Percentiles rank a stretch among this genome's conserved stretches.
Conservation (phyloP, 768 basidiomycete species). For the Suillus cothurnatus region DNA sequence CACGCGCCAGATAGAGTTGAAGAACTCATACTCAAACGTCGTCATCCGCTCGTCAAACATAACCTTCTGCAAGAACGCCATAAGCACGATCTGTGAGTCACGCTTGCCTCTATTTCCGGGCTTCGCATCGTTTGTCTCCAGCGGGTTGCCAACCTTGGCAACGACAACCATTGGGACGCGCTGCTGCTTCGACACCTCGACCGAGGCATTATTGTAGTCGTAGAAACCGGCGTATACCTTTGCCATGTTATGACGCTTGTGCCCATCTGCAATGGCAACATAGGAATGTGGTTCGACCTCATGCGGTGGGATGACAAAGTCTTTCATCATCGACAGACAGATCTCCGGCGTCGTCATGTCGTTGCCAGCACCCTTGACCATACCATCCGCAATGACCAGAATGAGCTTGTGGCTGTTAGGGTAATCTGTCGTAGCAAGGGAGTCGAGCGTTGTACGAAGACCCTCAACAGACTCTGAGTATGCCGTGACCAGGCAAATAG, state of each 20-base stretch:
- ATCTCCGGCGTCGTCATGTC: conserved; percentile 91
- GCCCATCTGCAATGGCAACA: conserved; percentile 99
- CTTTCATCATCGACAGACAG: conserved; percentile 95
- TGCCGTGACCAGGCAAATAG: conserved; percentile 95
- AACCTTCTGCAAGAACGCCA: conserved; percentile 98
- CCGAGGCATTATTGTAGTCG: conserved; percentile 87
- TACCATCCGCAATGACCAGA: conserved; percentile 94
- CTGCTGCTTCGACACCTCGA: conserved; percentile 92
- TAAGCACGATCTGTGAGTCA: conserved; percentile 96
- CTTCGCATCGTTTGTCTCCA: conserved; percentile 86
- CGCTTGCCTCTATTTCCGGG: conserved; percentile 99
- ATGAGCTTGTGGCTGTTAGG: conserved; percentile 97
- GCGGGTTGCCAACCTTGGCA: conserved; percentile 92
- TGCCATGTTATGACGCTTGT: conserved; percentile 99
- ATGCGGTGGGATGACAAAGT: conserved; percentile 73
- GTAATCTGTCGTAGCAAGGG: conserved; percentile 96
- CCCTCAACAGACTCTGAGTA: conserved; percentile 98
- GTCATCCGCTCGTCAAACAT: conserved; percentile 99
- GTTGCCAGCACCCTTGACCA: conserved; percentile 97
- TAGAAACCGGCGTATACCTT: conserved; percentile 99
- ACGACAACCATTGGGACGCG: conserved; percentile 95
- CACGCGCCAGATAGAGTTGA: conserved; percentile 95
- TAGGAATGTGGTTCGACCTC: conserved; percentile 96
- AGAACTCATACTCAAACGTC: conserved; percentile 99
- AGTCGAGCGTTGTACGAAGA: conserved; percentile 96